Base-by-base conservation (phyloP, 2,329 filamentous ascomycete species). In the Sarocladiaceae sp. region DNA sequence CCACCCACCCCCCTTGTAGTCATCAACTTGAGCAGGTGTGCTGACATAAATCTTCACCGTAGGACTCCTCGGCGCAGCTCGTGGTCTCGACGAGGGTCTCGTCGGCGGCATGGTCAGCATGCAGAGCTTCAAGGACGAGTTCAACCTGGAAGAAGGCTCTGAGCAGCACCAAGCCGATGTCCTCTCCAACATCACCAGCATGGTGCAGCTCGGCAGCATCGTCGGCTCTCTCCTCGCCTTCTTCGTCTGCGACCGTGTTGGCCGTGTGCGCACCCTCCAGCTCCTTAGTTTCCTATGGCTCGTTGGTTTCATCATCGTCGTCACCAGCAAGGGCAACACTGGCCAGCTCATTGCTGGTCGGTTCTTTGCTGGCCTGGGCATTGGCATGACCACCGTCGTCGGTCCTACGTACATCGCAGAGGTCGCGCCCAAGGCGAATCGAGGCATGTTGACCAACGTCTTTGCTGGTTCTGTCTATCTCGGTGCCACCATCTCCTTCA, bases 161-260 rank as follows among this genome's bases (percentile, higher is more conserved):
- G 51, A 62, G 3, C 63, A 69, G 10, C 69, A 74, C 32, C 66
- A 71, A 51, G 76, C 80, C 37, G 76, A 80, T 55, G 78, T 79
- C 58, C 74, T 80, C 57, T 75, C 70, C 47, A 86, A 86, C 56
- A 80, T 86, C 44, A 79, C 80, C 1, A 73, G 78, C 19, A 85
- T 86, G 82, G 82, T 85, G 0, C 81, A 85, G 56, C 76, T 85
- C 51, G 82, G 82, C 13, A 79, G 73, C 9, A 80, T 86, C 19
- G 41, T 15, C 9, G 41, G 41, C 29, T 15, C 41, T 18, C 41
- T 43, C 12, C 13, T 43, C 1, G 41, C 41, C 16, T 43, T 43
- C 29, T 37, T 37, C 4, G 21, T 37, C 15, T 37, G 32, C 32
- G 43, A 44, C 31, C 18, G 19, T 16, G n/a, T 44, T 31, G 43